phyloP scores from a whole-genome alignment of 2,329 filamentous ascomycete species.

The Beauveria varroae region DNA sequence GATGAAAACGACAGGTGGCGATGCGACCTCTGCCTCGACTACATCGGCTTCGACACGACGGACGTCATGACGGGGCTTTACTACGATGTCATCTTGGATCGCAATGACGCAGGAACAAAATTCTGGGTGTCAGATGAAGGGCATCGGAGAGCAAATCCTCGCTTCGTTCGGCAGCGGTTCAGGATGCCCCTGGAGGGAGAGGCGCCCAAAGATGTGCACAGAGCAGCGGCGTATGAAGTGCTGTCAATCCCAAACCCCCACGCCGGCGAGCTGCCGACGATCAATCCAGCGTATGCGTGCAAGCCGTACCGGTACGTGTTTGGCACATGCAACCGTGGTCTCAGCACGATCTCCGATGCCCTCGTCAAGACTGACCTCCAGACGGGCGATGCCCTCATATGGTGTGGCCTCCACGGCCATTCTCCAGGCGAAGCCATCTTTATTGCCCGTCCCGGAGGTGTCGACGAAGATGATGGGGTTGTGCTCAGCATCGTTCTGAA shows the following conservation, averaged over 20 bases:
- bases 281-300: conserved; percentile 47
- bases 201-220: too few species aligned
- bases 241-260: conserved; percentile 32
- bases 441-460: conserved; percentile 29
- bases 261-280: conserved; percentile 50
- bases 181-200: background rate
- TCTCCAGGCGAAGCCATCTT: conserved; percentile 60
- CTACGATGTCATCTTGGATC: conserved; percentile 52
- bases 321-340: conserved; percentile 41
- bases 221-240: background rate
- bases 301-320: conserved; percentile 49
- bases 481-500: conserved; percentile 52
- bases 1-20: conserved; percentile 53
- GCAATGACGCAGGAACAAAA: conserved; percentile 18
- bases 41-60: background rate
- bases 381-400: conserved; percentile 38
- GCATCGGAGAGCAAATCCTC: conserved; percentile 13
- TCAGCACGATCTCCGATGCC: conserved; percentile 45
- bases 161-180: conserved; percentile 2
- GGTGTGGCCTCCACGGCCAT: conserved; percentile 45
- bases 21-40: conserved; percentile 49
- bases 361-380: conserved; percentile 52
- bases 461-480: conserved; percentile 49
- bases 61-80: conserved; percentile 41
- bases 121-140: conserved; percentile 17